Base-by-base conservation (phyloP, 1,139 yeast species). In the Yamadazyma epiphylla region DNA sequence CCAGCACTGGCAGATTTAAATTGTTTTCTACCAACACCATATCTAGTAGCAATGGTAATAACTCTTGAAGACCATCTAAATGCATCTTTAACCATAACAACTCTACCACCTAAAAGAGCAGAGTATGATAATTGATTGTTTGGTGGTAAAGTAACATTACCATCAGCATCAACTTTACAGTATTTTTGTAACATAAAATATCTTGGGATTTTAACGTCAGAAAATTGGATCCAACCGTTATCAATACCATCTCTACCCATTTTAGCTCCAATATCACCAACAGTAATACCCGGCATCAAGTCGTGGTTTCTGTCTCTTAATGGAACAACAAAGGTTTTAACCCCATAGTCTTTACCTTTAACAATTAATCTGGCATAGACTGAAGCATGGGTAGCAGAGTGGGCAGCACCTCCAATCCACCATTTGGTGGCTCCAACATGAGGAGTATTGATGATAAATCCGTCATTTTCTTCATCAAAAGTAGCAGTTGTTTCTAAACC, bases 371-470 rank as follows among this genome's bases (percentile, higher is more conserved):
- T 72, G 17, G 96, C 96, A 52, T 80, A 88, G 27, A 77, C 83
- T 15, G 82, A 74, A 20, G 87, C 67, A 59, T 88, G 96, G 28
- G 91, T 85, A 8, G 96, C 85, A 15, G 95, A 80, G 53, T 86
- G 95, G 4, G 96, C 96, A 30, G 96, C 96, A 52, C 96, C 96
- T 31, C 96, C 96, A 49, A 88, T 88, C 96, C 96, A 88, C 96
- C 96, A 88, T 60, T 88, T 88, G 37, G 96, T 86, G 25, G 96
- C 96, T 32, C 91, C 88, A 37, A 84, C 60, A 53, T 86, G 86
- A 5, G 96, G 96, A 16, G 96, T 88, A 55, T 85, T 78, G 45
- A 88, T 78, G 34, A 74, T 57, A 46, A 88, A 85, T 37, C 77
- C 75, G 48, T 85, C 87, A 22, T 72, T 71, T 11, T 60, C 64